Evolutionary conservation across 2,329 filamentous ascomycete genomes (phyloP).

Genomic region (Hypomyces perniciosus): DNA sequence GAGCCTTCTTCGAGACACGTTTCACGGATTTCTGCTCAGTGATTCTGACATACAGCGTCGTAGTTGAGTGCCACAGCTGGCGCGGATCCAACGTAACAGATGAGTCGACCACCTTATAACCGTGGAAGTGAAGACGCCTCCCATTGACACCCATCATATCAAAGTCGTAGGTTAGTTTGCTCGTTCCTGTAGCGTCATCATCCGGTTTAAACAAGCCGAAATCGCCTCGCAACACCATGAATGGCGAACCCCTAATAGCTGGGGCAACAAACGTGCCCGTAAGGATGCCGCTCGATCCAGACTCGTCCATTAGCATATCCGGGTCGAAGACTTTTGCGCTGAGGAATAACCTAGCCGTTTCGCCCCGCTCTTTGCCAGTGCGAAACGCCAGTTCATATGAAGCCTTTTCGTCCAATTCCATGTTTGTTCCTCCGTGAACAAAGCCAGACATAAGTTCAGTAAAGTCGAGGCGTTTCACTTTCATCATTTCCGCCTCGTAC

Average conservation of each 20-base stretch:
- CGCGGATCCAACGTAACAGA: constrained; percentile 50
- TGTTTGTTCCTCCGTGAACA: constrained; percentile 41
- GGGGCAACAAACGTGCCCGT: constrained; percentile 50
- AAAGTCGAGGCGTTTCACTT: constrained; percentile 48
- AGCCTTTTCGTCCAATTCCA: constrained; percentile 40
- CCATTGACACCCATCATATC: constrained; percentile 51
- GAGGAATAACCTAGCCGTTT: constrained; percentile 53
- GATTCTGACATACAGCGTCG: constrained; percentile 56
- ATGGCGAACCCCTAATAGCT: constrained; percentile 42
- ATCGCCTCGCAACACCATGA: constrained; percentile 52
- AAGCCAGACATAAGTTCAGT: constrained; percentile 60
- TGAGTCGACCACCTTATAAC: constrained; percentile 57
- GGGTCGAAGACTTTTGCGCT: constrained; percentile 49
- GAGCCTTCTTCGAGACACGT: neutral
- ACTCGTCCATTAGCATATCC: neutral
- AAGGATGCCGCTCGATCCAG: constrained; percentile 30
- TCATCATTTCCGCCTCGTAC: constrained; percentile 7
- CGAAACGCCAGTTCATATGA: constrained; percentile 49
- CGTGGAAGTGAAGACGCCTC: constrained; percentile 50
- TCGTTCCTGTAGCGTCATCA: constrained; percentile 48
- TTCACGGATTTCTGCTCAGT: constrained; percentile 38
- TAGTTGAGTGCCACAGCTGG: constrained; percentile 57
- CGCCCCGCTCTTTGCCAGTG: constrained; percentile 46
- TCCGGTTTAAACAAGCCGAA: constrained; percentile 53
- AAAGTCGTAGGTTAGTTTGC: constrained; percentile 56